A percentile compares a stretch with the other conserved stretches of the same genome.
phyloP scores from a whole-genome alignment of 176 grass and related monocot genomes.

The Chloris gayana region DNA sequence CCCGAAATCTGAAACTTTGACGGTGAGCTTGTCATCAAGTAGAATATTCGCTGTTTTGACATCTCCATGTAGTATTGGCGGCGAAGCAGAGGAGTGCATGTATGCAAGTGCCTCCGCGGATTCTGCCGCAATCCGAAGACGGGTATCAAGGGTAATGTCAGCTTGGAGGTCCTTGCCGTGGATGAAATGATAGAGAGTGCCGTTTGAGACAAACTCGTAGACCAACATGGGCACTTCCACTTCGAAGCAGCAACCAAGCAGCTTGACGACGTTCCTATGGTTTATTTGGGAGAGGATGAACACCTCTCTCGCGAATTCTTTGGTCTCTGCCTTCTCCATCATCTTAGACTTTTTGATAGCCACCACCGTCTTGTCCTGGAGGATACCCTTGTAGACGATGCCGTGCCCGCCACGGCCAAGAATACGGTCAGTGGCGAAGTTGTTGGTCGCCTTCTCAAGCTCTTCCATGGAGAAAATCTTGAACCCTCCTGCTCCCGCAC shows the following conservation, averaged over 20 bases:
- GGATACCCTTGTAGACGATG: background rate
- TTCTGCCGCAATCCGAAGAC: background rate
- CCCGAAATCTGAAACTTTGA: background rate
- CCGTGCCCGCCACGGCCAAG: background rate
- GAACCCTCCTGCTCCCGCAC: background rate
- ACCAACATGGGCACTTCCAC: constrained; percentile 1
- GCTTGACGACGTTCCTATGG: background rate
- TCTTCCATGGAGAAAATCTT: background rate
- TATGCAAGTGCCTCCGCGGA: background rate
- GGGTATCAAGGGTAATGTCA: background rate
- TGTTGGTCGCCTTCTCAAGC: background rate
- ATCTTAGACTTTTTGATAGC: background rate
- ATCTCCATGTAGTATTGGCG: background rate
- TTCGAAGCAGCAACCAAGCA: background rate
- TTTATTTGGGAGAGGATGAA: constrained; percentile 1
- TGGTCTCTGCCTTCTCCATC: background rate
- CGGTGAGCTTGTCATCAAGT: background rate
- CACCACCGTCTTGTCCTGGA: background rate
- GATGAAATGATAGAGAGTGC: background rate
- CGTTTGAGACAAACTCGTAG: background rate
- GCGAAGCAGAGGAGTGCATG: background rate
- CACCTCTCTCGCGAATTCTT: background rate
- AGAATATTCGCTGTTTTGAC: background rate
- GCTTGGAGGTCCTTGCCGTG: background rate
- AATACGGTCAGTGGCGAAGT: background rate